Evolutionary conservation across 192 early-diverging fungal species (phyloP).

Genomic region (Coemansia sp.): DNA sequence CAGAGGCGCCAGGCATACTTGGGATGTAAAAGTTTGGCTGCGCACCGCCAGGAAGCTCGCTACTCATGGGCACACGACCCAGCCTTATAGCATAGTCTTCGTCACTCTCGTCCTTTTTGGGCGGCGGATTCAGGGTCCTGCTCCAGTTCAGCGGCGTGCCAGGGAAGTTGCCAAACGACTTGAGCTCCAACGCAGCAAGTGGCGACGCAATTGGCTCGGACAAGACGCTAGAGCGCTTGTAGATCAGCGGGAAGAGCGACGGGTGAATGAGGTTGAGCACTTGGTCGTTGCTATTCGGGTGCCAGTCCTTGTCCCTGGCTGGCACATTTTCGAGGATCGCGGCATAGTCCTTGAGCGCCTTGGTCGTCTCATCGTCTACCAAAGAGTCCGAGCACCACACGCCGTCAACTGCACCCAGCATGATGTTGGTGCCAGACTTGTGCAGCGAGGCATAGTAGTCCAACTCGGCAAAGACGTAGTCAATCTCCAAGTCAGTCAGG

Average conservation of each 20-base stretch:
- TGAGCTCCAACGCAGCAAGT: slow-evolving; percentile 19
- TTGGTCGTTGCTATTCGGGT: slow-evolving; percentile 50
- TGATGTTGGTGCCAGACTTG: slow-evolving; percentile 16
- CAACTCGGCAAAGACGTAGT: slow-evolving; percentile 52
- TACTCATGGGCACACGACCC: background rate
- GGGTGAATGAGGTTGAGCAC: slow-evolving; percentile 60
- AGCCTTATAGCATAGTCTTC: background rate
- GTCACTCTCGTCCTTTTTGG: background rate
- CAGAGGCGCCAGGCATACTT: background rate
- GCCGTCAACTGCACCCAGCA: slow-evolving; percentile 30
- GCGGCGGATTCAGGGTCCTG: background rate
- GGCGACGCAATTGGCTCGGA: slow-evolving; percentile 27
- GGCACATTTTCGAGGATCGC: slow-evolving; percentile 46
- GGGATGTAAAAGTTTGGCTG: slow-evolving; percentile 8
- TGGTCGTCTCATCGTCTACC: slow-evolving; percentile 16
- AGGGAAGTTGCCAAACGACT: slow-evolving; percentile 31
- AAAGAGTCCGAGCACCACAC: slow-evolving; percentile 44
- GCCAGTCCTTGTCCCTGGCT: slow-evolving; percentile 43
- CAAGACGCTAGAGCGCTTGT: slow-evolving; percentile 12
- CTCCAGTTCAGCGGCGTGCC: slow-evolving; percentile 18
- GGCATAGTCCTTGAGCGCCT: slow-evolving; percentile 27
- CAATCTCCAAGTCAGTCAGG: slow-evolving; percentile 36
- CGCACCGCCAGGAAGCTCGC: background rate
- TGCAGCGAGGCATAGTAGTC: slow-evolving; percentile 37
- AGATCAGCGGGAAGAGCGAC: slow-evolving; percentile 33